phyloP scores from a whole-genome alignment of 192 early-diverging fungal species.

The Mortierella claussenii region DNA sequence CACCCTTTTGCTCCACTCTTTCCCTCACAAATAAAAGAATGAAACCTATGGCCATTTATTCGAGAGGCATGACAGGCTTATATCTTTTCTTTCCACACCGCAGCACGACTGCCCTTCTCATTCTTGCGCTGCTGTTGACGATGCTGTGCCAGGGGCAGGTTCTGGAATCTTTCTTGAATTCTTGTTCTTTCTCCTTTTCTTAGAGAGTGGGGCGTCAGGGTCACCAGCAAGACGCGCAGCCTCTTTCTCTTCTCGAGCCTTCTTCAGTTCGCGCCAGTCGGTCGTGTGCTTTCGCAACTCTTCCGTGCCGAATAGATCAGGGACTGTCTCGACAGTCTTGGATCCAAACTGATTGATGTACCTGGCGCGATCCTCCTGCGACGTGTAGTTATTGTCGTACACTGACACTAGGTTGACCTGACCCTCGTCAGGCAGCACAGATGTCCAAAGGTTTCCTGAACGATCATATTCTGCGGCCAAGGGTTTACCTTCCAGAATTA shows the following conservation, averaged over 20 bases:
- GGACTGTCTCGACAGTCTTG: constrained; percentile 53
- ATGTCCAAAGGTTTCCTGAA: constrained; percentile 62
- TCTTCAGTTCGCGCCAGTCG: constrained; percentile 53
- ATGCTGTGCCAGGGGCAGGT: not conserved
- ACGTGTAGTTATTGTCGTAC: constrained; percentile 27
- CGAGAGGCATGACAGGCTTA: too few species aligned
- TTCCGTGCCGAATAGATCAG: constrained; percentile 56
- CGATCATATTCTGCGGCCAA: constrained; percentile 56
- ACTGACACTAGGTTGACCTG: constrained; percentile 18
- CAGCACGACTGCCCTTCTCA: too few species aligned
- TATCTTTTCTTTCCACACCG: too few species aligned
- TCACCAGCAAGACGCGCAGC: constrained; percentile 36
- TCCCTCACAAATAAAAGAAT: not conserved
- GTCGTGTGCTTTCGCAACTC: constrained; percentile 60
- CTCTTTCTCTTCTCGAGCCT: constrained; percentile 53
- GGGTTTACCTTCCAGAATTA: constrained; percentile 39
- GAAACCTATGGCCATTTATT: too few species aligned
- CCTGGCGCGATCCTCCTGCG: constrained; percentile 37
- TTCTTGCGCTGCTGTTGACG: too few species aligned
- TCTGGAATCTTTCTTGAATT: constrained; percentile 53
- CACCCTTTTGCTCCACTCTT: not conserved
- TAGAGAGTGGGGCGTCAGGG: constrained; percentile 32
- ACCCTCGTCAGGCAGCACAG: constrained; percentile 28
- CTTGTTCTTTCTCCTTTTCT: constrained; percentile 54
- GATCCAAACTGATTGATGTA: constrained; percentile 52